phyloP scores from a whole-genome alignment of 331 rosid species.

The Cydonia oblonga region DNA sequence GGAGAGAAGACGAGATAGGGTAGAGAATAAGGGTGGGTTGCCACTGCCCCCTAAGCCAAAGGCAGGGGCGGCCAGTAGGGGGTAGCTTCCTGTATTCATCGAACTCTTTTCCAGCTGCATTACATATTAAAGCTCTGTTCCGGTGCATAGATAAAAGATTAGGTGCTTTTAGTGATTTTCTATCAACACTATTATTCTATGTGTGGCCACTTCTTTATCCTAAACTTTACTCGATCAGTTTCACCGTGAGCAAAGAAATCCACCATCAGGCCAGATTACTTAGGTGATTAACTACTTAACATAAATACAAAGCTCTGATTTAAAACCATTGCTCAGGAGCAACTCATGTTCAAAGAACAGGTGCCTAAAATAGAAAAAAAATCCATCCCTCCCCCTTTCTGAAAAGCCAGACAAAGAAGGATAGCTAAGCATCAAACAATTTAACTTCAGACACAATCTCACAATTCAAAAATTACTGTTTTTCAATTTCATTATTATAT shows the following conservation, averaged over 20 bases:
- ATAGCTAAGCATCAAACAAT: neutral
- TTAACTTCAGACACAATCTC: neutral
- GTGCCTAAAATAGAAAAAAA: too few relatives aligned
- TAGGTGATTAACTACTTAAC: too few relatives aligned
- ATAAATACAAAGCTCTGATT: too few relatives aligned
- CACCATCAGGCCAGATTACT: too few relatives aligned
- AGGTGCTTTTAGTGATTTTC: neutral
- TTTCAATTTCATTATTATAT: neutral
- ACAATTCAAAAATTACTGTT: neutral
- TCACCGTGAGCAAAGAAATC: neutral
- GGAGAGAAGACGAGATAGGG: too few relatives aligned
- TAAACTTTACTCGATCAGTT: neutral
- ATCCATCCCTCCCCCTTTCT: too few relatives aligned
- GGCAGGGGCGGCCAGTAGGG: too few relatives aligned
- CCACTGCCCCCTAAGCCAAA: too few relatives aligned
- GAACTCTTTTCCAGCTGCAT: neutral
- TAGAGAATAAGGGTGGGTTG: too few relatives aligned
- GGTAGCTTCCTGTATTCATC: too few relatives aligned
- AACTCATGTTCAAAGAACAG: too few relatives aligned
- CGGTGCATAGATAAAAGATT: neutral
- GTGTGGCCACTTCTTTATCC: neutral
- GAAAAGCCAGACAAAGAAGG: neutral
- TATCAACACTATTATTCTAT: neutral
- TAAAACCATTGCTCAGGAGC: too few relatives aligned
- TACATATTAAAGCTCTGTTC: neutral